Conservation (phyloP, 768 basidiomycete species). For the Lentinula guzmanii region DNA sequence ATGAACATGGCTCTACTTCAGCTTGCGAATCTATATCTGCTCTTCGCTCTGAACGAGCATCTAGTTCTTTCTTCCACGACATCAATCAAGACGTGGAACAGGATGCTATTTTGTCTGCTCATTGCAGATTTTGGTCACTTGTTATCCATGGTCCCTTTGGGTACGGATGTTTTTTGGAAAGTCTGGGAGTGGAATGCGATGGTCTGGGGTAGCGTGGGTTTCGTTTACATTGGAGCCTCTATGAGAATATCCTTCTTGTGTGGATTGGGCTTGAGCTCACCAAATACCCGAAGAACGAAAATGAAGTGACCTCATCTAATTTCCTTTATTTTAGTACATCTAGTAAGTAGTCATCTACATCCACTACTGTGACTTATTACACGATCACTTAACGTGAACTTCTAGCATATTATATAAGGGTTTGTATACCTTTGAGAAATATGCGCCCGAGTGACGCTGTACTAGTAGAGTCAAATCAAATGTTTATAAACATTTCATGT, state of each 20-base stretch:
- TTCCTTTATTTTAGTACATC: no score
- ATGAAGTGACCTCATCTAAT: background rate
- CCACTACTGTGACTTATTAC: background rate
- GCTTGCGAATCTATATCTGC: conserved; percentile 44
- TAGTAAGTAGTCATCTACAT: background rate
- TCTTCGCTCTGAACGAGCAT: conserved; percentile 46
- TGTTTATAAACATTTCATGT: background rate
- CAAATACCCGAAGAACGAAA: background rate
- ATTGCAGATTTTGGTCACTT: conserved; percentile 47
- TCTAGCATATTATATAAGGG: background rate
- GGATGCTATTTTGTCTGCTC: conserved; percentile 36
- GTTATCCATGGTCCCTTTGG: conserved; percentile 36
- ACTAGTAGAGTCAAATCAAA: background rate
- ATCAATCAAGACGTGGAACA: conserved; percentile 34
- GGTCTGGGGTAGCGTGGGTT: conserved; percentile 50
- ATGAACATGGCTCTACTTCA: conserved; percentile 37
- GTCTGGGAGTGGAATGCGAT: conserved; percentile 47
- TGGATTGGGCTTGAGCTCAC: conserved; percentile 24
- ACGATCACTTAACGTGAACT: background rate
- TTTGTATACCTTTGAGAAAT: background rate
- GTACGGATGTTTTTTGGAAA: conserved; percentile 33
- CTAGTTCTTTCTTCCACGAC: conserved; percentile 39
- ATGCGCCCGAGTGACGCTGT: no score
- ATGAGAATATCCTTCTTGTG: conserved; percentile 35
- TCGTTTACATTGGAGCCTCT: conserved; percentile 41